Percentiles rank a stretch among this genome's conserved stretches.
These are phyloP conservation scores for Carex littledalei DNA, from an alignment of 176 grass and related monocot species.

Conservation along the genomic window DNA sequence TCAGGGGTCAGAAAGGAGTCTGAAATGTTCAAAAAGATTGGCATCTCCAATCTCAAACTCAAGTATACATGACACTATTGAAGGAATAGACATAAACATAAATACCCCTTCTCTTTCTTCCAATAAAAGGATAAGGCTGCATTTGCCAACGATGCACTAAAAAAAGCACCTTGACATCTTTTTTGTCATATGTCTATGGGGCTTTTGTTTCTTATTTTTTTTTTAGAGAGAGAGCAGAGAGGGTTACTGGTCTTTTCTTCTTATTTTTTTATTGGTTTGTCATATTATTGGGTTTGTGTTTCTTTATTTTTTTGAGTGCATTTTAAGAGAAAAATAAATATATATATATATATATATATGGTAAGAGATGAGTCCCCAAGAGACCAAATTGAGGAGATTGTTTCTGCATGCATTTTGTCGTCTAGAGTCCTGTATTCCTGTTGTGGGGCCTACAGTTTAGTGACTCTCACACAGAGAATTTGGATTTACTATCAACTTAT, in stretches of 20 bases:
- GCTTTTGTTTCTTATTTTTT: constrained; percentile 26
- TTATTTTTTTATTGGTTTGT: constrained; percentile 21
- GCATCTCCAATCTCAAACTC: constrained; percentile 28
- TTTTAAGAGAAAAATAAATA: not conserved
- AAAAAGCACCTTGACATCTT: constrained; percentile 42
- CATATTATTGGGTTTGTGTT: constrained; percentile 6
- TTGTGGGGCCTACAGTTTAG: not conserved
- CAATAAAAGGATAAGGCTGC: constrained; percentile 63
- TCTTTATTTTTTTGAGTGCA: constrained; percentile 12
- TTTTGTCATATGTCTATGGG: constrained; percentile 61
- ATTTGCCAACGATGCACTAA: constrained; percentile 50
- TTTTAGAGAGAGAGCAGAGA: constrained; percentile 12
- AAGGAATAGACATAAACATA: constrained; percentile 47
- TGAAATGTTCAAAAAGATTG: constrained; percentile 50
- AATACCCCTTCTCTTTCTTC: constrained; percentile 36
- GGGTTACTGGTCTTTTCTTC: not conserved
- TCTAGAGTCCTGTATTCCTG: not conserved
- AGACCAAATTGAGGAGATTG: not conserved
- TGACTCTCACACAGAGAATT: constrained; percentile 9
- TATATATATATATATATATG: not conserved
- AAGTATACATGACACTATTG: constrained; percentile 56
- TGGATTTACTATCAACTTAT: constrained; percentile 11
- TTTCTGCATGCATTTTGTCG: not conserved
- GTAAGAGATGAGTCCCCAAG: not conserved
- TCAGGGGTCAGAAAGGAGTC: constrained; percentile 38